Conservation (phyloP, 2,329 filamentous ascomycete species). For the Neonectria sp. region DNA sequence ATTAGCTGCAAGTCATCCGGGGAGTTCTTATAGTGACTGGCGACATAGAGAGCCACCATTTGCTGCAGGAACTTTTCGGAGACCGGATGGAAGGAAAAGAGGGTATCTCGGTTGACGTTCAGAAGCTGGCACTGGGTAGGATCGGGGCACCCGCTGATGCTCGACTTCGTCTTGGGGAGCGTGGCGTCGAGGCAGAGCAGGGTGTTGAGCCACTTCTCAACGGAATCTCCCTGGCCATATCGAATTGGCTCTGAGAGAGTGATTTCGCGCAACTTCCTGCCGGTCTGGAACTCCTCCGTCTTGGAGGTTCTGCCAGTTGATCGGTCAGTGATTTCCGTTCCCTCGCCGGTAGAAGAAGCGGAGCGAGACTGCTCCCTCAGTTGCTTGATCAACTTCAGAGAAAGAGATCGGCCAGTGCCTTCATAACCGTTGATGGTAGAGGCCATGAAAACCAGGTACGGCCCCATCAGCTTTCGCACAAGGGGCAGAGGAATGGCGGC, state of each 20-base stretch:
- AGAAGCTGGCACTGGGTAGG: conserved; percentile 93
- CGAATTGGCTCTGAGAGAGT: conserved; percentile 94
- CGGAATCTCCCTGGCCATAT: conserved; percentile 90
- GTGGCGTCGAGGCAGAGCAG: conserved; percentile 95
- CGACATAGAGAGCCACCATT: conserved; percentile 98
- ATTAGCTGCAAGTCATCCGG: conserved; percentile 98
- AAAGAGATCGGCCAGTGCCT: conserved; percentile 94
- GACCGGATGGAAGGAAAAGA: conserved; percentile 98
- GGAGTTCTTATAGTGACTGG: conserved; percentile 98
- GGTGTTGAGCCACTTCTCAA: conserved; percentile 97
- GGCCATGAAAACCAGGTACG: conserved; percentile 98
- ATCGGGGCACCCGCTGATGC: conserved; percentile 86
- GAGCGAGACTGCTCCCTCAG: conserved; percentile 91
- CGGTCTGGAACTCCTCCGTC: conserved; percentile 73
- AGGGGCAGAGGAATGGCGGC: conserved; percentile 95
- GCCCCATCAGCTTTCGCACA: conserved; percentile 94
- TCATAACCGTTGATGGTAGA: conserved; percentile 99
- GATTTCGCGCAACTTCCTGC: conserved; percentile 89
- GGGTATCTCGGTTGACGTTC: conserved; percentile 94
- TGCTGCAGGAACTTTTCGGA: conserved; percentile 98
- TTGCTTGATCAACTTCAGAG: conserved; percentile 96
- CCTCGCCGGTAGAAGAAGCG: conserved; percentile 67
- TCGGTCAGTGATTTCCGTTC: conserved; percentile 81
- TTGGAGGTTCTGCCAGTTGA: conserved; percentile 82
- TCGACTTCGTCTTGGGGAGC: conserved; percentile 81